Conservation (phyloP, 176 grass and related monocot species). For the Canna indica region DNA sequence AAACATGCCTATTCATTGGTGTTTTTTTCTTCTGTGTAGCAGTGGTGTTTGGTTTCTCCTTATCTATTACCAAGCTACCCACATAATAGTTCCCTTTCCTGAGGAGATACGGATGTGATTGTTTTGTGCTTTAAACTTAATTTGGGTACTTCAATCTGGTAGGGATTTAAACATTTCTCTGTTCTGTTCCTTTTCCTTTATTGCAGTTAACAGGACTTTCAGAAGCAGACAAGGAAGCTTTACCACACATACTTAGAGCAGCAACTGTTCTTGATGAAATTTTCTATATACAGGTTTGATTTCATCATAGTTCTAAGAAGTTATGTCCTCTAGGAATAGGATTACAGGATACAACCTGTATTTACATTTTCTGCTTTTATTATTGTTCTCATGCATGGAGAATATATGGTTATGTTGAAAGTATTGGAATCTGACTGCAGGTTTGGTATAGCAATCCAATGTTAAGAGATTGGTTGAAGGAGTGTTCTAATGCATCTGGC, state of each 20-base stretch:
- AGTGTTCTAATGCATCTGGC: constrained; percentile 43
- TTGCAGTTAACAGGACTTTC: constrained; percentile 68
- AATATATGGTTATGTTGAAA: constrained; percentile 21
- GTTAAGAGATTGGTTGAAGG: constrained; percentile 79
- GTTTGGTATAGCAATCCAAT: constrained; percentile 56
- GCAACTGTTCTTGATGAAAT: constrained; percentile 85
- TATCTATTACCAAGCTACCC: neutral
- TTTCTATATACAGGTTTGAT: constrained; percentile 65
- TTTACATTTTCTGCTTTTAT: constrained; percentile 22
- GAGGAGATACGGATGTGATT: neutral
- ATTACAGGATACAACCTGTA: too few species aligned
- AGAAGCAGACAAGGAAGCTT: constrained; percentile 67
- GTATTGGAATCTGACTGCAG: constrained; percentile 33
- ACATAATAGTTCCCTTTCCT: neutral
- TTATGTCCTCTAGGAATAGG: constrained; percentile 1
- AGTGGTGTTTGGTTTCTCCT: neutral
- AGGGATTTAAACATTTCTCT: neutral
- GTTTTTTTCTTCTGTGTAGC: too few species aligned
- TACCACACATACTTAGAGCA: constrained; percentile 65
- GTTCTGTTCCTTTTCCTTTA: neutral
- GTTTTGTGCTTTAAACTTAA: neutral
- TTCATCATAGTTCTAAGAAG: constrained; percentile 1
- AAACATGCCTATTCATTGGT: too few species aligned
- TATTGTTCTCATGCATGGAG: constrained; percentile 4
- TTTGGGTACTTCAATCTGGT: neutral